phyloP scores from a whole-genome alignment of 1,284 basidiomycete genomes.

The Laetiporus sulphureus region DNA sequence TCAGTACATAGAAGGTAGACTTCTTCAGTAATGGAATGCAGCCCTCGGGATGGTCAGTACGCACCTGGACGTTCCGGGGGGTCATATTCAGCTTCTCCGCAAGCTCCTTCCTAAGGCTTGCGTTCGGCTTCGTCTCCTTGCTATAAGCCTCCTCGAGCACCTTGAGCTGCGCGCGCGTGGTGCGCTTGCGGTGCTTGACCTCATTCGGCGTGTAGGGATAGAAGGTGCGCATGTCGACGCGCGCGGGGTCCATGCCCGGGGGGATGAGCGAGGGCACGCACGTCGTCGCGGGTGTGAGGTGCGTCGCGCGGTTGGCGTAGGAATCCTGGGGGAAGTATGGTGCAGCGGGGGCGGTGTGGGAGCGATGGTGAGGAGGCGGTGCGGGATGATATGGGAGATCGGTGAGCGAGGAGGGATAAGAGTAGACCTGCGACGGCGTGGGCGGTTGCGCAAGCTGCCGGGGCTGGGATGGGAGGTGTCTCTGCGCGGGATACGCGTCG shows the following conservation, averaged over 20 bases:
- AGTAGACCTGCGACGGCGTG: conserved; percentile 4
- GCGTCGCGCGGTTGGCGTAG: conserved; percentile 15
- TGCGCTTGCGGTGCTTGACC: conserved; percentile 87
- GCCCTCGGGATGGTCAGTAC: conserved; percentile 20
- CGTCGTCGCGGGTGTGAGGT: conserved; percentile 22
- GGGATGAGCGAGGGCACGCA: conserved; percentile 42
- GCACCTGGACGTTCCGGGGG: conserved; percentile 85
- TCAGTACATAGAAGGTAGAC: neutral
- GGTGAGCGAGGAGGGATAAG: conserved; percentile 1
- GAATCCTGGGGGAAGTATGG: conserved; percentile 8
- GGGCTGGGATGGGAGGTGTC: conserved; percentile 7
- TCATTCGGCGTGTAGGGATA: conserved; percentile 83
- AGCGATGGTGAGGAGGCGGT: conserved; percentile 5
- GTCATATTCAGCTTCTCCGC: conserved; percentile 86
- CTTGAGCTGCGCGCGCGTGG: conserved; percentile 77
- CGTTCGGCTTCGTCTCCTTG: conserved; percentile 86
- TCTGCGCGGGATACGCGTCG: conserved; percentile 9
- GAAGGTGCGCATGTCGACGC: conserved; percentile 64
- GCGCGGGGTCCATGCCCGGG: conserved; percentile 51
- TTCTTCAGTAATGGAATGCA: neutral
- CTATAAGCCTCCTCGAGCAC: conserved; percentile 83
- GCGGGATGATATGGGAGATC: neutral
- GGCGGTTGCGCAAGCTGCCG: conserved; percentile 10
- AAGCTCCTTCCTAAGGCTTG: conserved; percentile 69
- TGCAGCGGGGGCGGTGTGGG: conserved; percentile 15